Conservation (phyloP, 2,329 filamentous ascomycete species). For the Sordariomycetes sp. region DNA sequence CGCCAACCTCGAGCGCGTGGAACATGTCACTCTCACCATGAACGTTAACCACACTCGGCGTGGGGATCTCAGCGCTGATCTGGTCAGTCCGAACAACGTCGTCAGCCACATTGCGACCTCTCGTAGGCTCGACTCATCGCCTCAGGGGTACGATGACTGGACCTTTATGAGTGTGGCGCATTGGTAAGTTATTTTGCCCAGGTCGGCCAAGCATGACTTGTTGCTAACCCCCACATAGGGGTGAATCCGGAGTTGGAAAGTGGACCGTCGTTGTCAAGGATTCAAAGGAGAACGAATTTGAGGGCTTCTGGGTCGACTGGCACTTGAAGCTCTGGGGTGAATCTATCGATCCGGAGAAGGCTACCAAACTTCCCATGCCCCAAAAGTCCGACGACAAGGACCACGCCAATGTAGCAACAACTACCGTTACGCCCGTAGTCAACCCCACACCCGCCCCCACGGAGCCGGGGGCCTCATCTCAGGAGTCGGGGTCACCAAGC, state of each 20-base stretch:
- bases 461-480: slow-evolving; percentile 8
- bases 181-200: slow-evolving; percentile 52
- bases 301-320: slow-evolving; percentile 81
- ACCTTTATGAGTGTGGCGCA: slow-evolving; percentile 98
- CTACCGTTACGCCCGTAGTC: slow-evolving; percentile 28
- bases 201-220: background rate
- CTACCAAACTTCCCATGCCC: slow-evolving; percentile 69
- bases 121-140: slow-evolving; percentile 56
- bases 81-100: slow-evolving; percentile 73
- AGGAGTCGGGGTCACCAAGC: slow-evolving; percentile 15
- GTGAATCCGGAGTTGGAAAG: slow-evolving; percentile 74
- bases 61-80: slow-evolving; percentile 85
- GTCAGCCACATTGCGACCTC: slow-evolving; percentile 74
- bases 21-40: slow-evolving; percentile 97
- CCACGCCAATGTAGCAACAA: slow-evolving; percentile 57
- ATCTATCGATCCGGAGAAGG: slow-evolving; percentile 63
- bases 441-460: slow-evolving; percentile 21
- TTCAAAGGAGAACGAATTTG: slow-evolving; percentile 62
- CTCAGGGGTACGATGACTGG: slow-evolving; percentile 79
- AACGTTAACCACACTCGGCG: slow-evolving; percentile 81
- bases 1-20: slow-evolving; percentile 76
- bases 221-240: slow-evolving; percentile 39
- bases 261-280: slow-evolving; percentile 93
- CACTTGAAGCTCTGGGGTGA: slow-evolving; percentile 92
- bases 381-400: slow-evolving; percentile 74